Base-by-base conservation (phyloP, 257 asterid species). In the Primulina huaijiensis region DNA sequence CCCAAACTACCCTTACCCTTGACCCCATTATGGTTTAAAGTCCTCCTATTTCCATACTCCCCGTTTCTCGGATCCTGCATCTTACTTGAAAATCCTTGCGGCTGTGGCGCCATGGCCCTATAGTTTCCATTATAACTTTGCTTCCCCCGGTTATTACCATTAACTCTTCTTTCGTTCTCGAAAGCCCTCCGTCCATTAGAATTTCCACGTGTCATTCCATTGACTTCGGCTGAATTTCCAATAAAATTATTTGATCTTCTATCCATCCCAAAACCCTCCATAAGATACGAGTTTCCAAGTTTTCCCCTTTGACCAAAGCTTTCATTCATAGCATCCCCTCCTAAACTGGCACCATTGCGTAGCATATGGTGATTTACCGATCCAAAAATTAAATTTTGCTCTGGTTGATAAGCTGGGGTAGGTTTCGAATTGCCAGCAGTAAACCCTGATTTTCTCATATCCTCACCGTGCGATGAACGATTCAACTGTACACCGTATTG, bases 301-400 rank as follows among this genome's bases (percentile, higher is more conserved):
- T 77, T 62, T 43, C 52, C 75, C 67, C 46, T 57, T 33, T 79
- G 43, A 55, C 70, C 58, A 43, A 75, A 68, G 65, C 68, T 67
- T 65, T 76, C 82, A 43, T 55, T 66, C 69, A 68, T n/a, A 75
- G 20, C 77, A 50, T 10, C 64, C 3, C 72, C 86, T 25, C 60
- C 68, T 16, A 55, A 29, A 19, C 60, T 20, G 21, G 64, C 72
- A 23, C 59, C 82, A 71, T n/a, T 59, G 7, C 56, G 68, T 27
- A 35, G 74, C 16, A 64, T 7, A 50, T 83, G 80, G 2, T 73
- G 78, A 68, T 52, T 76, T 6, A 86, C 70, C 50, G 89, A 79
- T 38, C 95, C 97, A 72, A 90, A 92, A 12, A 84, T 52, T 60
- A 90, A 68, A 81, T 78, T 78, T 10, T 79, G 86, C 25, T 82